Percentiles rank a stretch among this genome's conserved stretches.
Conservation (phyloP, 2,329 filamentous ascomycete species). For the Aspergillus arachidicola region DNA sequence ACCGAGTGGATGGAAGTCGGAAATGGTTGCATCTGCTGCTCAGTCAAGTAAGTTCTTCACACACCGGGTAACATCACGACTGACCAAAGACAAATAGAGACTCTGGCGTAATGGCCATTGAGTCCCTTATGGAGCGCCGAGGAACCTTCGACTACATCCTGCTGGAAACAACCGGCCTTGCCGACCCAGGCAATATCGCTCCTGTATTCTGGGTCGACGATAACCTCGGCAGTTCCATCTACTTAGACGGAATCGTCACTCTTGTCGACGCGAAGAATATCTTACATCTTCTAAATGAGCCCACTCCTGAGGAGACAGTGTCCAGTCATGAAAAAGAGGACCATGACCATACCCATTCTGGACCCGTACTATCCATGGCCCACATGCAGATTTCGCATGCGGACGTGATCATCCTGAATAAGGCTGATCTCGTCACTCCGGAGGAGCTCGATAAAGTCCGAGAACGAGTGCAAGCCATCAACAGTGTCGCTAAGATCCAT, state of each 20-base stretch:
- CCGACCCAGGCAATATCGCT: constrained; percentile 92
- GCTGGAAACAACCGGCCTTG: constrained; percentile 91
- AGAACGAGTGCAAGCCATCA: constrained; percentile 78
- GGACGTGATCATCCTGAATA: constrained; percentile 93
- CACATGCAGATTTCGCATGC: constrained; percentile 97
- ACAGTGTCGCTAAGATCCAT: constrained; percentile 82
- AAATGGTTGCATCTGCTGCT: constrained; percentile 97
- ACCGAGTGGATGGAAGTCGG: constrained; percentile 95
- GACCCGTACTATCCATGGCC: constrained; percentile 81
- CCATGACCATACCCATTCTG: constrained; percentile 45
- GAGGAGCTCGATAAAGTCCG: constrained; percentile 70
- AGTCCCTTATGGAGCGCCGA: constrained; percentile 91
- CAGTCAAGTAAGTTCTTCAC: constrained; percentile 72
- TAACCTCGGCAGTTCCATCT: constrained; percentile 90
- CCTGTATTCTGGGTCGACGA: constrained; percentile 98
- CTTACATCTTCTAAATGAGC: constrained; percentile 75
- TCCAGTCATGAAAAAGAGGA: constrained; percentile 50
- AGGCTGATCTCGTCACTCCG: constrained; percentile 77
- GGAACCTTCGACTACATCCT: constrained; percentile 97
- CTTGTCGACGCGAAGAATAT: constrained; percentile 96
- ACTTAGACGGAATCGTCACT: constrained; percentile 94
- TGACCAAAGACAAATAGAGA: constrained; percentile 59
- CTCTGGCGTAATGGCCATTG: constrained; percentile 89
- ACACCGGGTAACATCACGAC: not conserved
- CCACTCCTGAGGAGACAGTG: constrained; percentile 41